Evolutionary conservation across 371 early-diverging fungal species (phyloP).

Genomic region (Mucor lusitanicus): DNA sequence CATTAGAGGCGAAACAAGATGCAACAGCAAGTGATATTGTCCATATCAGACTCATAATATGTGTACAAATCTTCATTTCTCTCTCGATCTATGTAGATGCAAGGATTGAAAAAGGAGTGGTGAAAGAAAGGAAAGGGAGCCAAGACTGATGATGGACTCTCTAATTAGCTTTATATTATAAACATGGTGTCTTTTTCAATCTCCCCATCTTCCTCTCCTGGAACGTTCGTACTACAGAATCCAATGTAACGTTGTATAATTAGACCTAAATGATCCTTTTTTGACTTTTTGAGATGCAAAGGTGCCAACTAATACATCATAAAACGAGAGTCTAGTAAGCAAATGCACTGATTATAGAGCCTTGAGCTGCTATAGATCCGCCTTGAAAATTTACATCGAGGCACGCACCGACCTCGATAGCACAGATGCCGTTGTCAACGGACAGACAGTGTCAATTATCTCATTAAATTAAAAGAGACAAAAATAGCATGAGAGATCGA

Average conservation of each 20-base stretch:
- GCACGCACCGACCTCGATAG: no score
- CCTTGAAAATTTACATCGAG: no score
- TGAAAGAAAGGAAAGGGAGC: neutral
- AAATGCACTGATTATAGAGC: no score
- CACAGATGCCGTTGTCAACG: no score
- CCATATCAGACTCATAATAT: neutral
- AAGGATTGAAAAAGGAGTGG: constrained; percentile 2
- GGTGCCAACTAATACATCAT: no score
- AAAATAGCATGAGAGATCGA: no score
- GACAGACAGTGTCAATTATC: no score
- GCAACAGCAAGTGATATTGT: neutral
- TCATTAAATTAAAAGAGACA: no score
- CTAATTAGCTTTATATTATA: neutral
- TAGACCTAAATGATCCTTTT: neutral
- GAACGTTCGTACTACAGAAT: neutral
- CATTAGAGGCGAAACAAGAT: neutral
- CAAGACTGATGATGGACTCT: neutral
- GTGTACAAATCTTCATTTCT: neutral
- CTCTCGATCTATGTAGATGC: neutral
- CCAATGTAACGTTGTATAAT: neutral
- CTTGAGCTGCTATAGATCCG: no score
- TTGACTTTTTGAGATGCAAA: neutral
- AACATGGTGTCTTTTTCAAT: neutral
- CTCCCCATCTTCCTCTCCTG: neutral
- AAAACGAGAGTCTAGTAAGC: no score